Base-by-base conservation (phyloP, 1,139 yeast species). In the Lodderomyces jiufengensis region DNA sequence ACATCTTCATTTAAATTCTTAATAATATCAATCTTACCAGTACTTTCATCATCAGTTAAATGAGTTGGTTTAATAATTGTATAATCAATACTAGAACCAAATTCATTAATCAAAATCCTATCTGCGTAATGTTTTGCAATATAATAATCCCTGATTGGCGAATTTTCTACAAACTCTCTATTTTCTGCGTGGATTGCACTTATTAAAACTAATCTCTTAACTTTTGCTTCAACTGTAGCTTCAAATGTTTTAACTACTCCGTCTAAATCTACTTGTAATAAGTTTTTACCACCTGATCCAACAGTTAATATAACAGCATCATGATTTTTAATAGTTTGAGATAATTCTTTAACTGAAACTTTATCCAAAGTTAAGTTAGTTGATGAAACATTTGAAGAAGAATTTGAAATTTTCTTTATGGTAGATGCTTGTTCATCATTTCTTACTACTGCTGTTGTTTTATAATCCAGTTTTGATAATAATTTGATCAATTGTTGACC, bases 271-370 rank as follows among this genome's bases (percentile, higher is more conserved):
- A 80, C 76, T 16, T 68, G 63, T 34, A 77, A 60, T 10, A 80
- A 66, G 34, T 67, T 57, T 38, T 68, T 70, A 2, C 84, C 85
- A 5, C 76, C 80, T 2, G 84, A 76, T 5, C 86, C 86, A 1
- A 82, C 85, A 31, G 75, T 62, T 57, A 79, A 76, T 1, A 80
- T 76, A 5, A 80, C 76, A 5, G 78, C 79, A 48, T 76, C 78
- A 31, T 63, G 69, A 3, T 78, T 81, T 28, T 55, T 52, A 24
- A 80, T 53, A 0, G 58, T 57, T 1, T 52, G 41, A 0, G 67
- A 54, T 16, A 80, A 50, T 2, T 70, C 61, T 1, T 46, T 45
- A 2, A 61, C 59, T 1, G 58, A 47, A 3, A 66, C 56, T 9
- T 55, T 57, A 11, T 65, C 59, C 21, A 72, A 49, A 28, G 66